Base-by-base conservation (phyloP, 805 yeast species). In the Wickerhamomyces strasburgensis region DNA sequence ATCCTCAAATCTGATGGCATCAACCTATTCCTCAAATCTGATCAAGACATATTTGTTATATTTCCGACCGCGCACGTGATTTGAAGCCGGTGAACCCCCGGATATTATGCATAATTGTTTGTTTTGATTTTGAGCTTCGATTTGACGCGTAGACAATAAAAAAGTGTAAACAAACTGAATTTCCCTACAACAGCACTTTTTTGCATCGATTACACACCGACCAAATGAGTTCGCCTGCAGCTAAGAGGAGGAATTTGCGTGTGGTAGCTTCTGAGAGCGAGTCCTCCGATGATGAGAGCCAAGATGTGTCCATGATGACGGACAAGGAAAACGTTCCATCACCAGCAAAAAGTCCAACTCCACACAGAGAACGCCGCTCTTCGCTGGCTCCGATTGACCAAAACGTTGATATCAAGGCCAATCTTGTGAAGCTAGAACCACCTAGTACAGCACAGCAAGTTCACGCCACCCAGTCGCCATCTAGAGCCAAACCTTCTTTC, bases 401-500 rank as follows among this genome's bases (percentile, higher is more conserved):
- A 14, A 54, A 51, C 31, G 33, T 39, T 3, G 40, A 42, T 4
- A 5, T 52, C 28, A 40, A 40, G 27, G 29, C 43, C 3, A 26
- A 43, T 17, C 8, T 42, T 1, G 45, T 48, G 11, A 43, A 29
- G 13, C 37, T 53, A 1, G 51, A 45, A 3, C 53, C 54, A 5
- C 53, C 56, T 7, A 17, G 40, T 11, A 25, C 40, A 7, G 27
- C 42, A n/a, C 31, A 31, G 4, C 28, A 18, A 6, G 35, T 33
- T 13, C 29, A 26, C 5, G 34, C 33, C 5, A 34, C 44, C 21
- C 60, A 57, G 19, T 64, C 66, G 3, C 63, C 65, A 14, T 60
- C 57, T 13, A 62, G 60, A 19, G 35, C 47, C 13, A 56, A 66
- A 44, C 57, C 61, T 9, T 53, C 62, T 0, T 56, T 62, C 34